phyloP scores from a whole-genome alignment of 1,284 basidiomycete genomes.

The Pseudozyma hubeiensis region DNA sequence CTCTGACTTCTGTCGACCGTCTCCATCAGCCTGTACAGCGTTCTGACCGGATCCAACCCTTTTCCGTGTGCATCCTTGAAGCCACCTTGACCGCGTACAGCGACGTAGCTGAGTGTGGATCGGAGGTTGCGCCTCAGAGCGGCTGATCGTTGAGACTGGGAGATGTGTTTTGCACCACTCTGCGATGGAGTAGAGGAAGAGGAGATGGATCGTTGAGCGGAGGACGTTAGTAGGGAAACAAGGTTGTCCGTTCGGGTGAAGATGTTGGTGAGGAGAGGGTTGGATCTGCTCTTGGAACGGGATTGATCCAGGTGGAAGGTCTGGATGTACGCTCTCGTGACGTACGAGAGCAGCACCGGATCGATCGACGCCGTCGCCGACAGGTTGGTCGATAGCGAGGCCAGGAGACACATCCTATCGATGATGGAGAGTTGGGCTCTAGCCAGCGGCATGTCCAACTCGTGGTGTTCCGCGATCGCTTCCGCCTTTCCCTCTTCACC shows the following conservation, averaged over 20 bases:
- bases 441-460: slow-evolving; percentile 39
- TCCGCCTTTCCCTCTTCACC: slow-evolving; percentile 24
- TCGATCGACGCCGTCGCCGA: slow-evolving; percentile 4
- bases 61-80: slow-evolving; percentile 1
- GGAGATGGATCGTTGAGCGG: slow-evolving; percentile 6
- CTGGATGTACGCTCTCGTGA: slow-evolving; percentile 22
- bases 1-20: slow-evolving; percentile 4
- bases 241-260: slow-evolving; percentile 11
- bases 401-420: slow-evolving; percentile 36
- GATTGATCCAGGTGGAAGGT: slow-evolving; percentile 18
- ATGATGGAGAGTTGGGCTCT: slow-evolving; percentile 32
- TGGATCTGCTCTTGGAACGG: not conserved
- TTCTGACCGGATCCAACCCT: slow-evolving; percentile 15
- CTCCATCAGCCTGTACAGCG: slow-evolving; percentile 30
- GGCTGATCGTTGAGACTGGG: not conserved
- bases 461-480: slow-evolving; percentile 15
- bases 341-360: slow-evolving; percentile 23
- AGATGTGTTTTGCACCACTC: not conserved
- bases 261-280: slow-evolving; percentile 23
- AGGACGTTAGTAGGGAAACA: slow-evolving; percentile 22
- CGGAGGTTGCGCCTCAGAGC: not conserved
- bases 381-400: slow-evolving; percentile 13
- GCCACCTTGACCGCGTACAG: slow-evolving; percentile 5
- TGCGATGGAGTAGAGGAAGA: not conserved
- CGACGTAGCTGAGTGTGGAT: slow-evolving; percentile 23